These are phyloP conservation scores for Hypoxylon subgilvum DNA, from an alignment of 495 filamentous ascomycete species.

Conservation along the genomic window DNA sequence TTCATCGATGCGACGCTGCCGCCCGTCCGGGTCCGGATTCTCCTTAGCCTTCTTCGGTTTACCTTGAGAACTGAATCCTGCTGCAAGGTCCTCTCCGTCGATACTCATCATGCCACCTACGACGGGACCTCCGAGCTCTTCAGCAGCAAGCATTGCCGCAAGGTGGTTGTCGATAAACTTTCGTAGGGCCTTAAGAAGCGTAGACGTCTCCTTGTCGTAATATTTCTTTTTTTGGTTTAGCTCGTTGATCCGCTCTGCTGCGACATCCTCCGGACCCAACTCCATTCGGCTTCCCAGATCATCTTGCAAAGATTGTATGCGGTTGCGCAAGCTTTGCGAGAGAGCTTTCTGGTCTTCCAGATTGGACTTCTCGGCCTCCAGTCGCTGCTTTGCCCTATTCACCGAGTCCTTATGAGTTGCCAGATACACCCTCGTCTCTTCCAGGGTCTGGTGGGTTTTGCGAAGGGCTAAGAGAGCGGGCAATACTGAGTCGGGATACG, in stretches of 20 bases:
- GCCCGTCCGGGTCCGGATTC: conserved; percentile 51
- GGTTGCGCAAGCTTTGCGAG: conserved; percentile 53
- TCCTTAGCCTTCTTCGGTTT: conserved; percentile 68
- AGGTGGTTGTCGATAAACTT: conserved; percentile 77
- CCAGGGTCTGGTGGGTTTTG: conserved; percentile 65
- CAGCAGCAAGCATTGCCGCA: conserved; percentile 80
- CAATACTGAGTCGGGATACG: conserved; percentile 67
- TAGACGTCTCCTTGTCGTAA: conserved; percentile 61
- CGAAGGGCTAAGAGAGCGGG: conserved; percentile 74
- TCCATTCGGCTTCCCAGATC: conserved; percentile 62
- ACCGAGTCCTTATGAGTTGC: conserved; percentile 60
- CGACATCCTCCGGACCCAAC: conserved; percentile 62
- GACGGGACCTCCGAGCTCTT: conserved; percentile 83
- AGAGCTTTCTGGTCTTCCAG: conserved; percentile 70
- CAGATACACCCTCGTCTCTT: conserved; percentile 66
- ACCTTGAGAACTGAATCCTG: conserved; percentile 75
- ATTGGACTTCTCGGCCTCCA: conserved; percentile 65
- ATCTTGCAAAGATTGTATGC: conserved; percentile 58
- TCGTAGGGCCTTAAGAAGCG: conserved; percentile 66
- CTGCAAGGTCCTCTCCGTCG: conserved; percentile 60
- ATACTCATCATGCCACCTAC: conserved; percentile 76
- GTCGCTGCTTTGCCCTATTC: conserved; percentile 56
- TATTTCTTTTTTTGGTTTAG: conserved; percentile 62
- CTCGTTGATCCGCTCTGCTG: conserved; percentile 62
- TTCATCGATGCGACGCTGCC: conserved; percentile 75